Base-by-base conservation (phyloP, 208 protist genomes). In the Leishmania martiniquensis region DNA sequence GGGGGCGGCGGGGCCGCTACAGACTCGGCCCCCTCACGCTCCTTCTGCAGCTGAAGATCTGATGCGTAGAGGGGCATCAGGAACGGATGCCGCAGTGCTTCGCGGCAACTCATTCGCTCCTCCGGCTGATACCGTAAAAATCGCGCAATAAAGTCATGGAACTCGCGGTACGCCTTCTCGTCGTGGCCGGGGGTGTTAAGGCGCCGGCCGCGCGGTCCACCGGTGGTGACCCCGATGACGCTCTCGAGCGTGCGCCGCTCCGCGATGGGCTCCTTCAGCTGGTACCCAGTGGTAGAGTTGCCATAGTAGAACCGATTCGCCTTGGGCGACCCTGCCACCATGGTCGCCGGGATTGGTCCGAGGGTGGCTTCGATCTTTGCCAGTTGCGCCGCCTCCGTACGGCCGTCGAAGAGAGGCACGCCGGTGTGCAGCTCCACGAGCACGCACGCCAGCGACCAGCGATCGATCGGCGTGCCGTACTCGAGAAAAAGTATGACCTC, bases 381-480 rank as follows among this genome's bases (percentile, higher is more conserved):
- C 25, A 99, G 77, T 85, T 99, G 98, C 34, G 99, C 98, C 4
- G 82, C 81, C 86, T 99, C 98, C 47, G 97, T 97, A 55, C 91
- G 76, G 22, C 98, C 99, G 37, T 93, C 85, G 74, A 99, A 99
- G 22, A 99, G 81, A 3, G 99, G 99, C 20, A 89, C 77, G 49
- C 98, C 99, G 9, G 95, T 99, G 90, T 99, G 95, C 66, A 99
- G 87, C 86, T 99, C 99, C 5, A 99, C 98, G 3, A 99, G 88
- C 47, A 99, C 98, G 83, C 99, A 99, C 10, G 98, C 99, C 10
- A 99, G 84, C 52, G 89, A 97, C 99, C 99, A 99, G 85, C 99
- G 99, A 82, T 99, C 99, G 70, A 99, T 99, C 0, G 93, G 73
- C 34, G 85, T 91, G 37, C 80, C 84, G 86, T 99, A 99, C 55